phyloP scores from a whole-genome alignment of 352 stramenopile genomes.

The Globisporangium irregulare region DNA sequence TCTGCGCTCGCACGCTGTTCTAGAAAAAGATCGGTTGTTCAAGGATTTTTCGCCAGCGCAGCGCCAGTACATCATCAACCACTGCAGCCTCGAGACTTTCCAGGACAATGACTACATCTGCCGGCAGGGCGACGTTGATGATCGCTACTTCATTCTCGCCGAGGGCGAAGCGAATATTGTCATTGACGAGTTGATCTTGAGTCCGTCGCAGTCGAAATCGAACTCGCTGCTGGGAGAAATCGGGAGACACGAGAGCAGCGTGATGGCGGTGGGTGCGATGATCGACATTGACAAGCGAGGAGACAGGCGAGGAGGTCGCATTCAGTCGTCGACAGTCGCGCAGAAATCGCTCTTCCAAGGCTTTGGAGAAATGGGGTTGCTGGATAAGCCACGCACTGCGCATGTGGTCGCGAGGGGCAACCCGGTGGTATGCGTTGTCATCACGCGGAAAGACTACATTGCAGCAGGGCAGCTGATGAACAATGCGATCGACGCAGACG shows the following conservation, averaged over 20 bases:
- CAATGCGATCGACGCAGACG: constrained; percentile 38
- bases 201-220: background rate
- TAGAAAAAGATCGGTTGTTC: constrained; percentile 68
- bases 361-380: constrained; percentile 79
- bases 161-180: constrained; percentile 60
- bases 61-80: constrained; percentile 46
- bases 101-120: constrained; percentile 44
- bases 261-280: background rate
- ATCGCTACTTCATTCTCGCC: constrained; percentile 66
- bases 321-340: constrained; percentile 35
- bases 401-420: constrained; percentile 40
- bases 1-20: constrained; percentile 45
- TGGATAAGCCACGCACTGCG: constrained; percentile 51
- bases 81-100: constrained; percentile 45
- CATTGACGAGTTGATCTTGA: constrained; percentile 32
- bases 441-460: constrained; percentile 51
- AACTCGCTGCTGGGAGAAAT: constrained; percentile 4
- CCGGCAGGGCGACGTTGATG: constrained; percentile 49
- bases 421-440: constrained; percentile 36
- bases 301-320: constrained; percentile 11
- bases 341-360: constrained; percentile 63
- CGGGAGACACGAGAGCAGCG: background rate
- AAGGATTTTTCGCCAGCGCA: constrained; percentile 41
- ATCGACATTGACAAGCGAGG: background rate
- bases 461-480: constrained; percentile 34